Evolutionary conservation across 2,329 filamentous ascomycete genomes (phyloP), one percentile per base, ranked within the genome.

Genomic region (Lasiodiplodia gonubiensis): DNA sequence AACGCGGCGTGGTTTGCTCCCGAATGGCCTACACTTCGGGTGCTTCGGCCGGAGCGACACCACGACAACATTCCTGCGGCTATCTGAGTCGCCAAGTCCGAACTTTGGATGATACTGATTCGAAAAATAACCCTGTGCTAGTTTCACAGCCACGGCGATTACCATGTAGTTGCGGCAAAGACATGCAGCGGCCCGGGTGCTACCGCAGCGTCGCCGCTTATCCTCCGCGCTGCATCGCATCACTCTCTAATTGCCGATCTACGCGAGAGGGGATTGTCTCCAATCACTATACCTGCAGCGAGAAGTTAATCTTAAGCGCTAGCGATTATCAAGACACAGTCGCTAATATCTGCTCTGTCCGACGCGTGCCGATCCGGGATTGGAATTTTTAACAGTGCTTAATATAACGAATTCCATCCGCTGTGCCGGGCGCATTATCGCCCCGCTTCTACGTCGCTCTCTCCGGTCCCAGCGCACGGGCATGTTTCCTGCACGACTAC

Each of bases 341-440:
- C 42, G 18, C n/a, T n/a, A 11, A 11, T 33, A 33, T 33, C 30
- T 21, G 18, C 42, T 18, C 37, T 16, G 37, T 46, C 39, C 30
- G 30, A 33, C 30, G 30, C 30, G 18, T 7, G 7, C 39, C 42
- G 42, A 46, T 21, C 18, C 42, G 21, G 7, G 18, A 21, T 46
- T 21, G 42, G n/a, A 21, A 46, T 46, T 46, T n/a, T 21, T n/a
- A 11, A 11, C 42, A 27, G 42, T 51, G 59, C 27, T n/a, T 12
- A 51, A 63, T 63, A 63, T 63, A 63, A 51, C 27, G 59, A 37
- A 63, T 51, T 63, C 59, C 23, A 37, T 25, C 25, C 18, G 8
- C 12, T 21, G 25, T 7, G 23, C 14, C n/a, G 25, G 3, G 23
- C 14, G 25, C 57, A 46, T 61, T 49, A 33, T 33, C 39, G 42